Evolutionary conservation across 106 monocot genomes (phyloP).

Genomic region (Dioscorea dumetorum): DNA sequence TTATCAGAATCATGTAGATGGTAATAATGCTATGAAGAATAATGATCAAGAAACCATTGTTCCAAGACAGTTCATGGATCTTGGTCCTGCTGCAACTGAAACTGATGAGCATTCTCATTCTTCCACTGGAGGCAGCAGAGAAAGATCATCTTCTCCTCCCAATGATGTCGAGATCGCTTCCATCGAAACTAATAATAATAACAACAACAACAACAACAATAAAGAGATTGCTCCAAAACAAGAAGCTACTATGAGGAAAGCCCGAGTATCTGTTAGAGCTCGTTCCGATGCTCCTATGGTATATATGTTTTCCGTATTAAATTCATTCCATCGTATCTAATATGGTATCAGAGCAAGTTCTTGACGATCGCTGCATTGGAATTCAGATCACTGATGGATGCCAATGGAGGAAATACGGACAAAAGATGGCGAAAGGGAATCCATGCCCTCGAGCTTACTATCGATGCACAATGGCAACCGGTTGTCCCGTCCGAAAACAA

Average conservation of each 20-base stretch:
- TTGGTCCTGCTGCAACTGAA: constrained; percentile 26
- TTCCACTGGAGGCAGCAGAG: constrained; percentile 33
- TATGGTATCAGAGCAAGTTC: not conserved
- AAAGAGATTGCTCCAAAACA: constrained; percentile 38
- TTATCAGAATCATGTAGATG: not conserved
- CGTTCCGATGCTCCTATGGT: constrained; percentile 97
- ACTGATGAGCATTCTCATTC: constrained; percentile 52
- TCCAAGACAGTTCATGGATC: constrained; percentile 84
- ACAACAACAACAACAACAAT: not conserved
- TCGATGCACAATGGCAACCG: constrained; percentile 74
- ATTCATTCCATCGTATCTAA: not conserved
- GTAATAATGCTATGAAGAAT: not conserved
- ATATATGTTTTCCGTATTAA: not conserved
- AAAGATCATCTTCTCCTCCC: constrained; percentile 22
- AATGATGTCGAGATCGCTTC: constrained; percentile 8
- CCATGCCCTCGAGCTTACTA: constrained; percentile 75
- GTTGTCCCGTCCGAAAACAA: constrained; percentile 80
- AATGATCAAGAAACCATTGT: constrained; percentile 15
- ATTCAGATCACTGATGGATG: constrained; percentile 86
- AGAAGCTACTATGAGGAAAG: constrained; percentile 90
- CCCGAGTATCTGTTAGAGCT: constrained; percentile 90
- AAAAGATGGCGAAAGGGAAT: constrained; percentile 87
- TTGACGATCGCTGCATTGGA: not conserved
- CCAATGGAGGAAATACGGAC: constrained; percentile 88
- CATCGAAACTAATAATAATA: not conserved